These are phyloP conservation scores for Abrus pulchellus DNA, from an alignment of 306 rosid genomes.

Conservation along the genomic window DNA sequence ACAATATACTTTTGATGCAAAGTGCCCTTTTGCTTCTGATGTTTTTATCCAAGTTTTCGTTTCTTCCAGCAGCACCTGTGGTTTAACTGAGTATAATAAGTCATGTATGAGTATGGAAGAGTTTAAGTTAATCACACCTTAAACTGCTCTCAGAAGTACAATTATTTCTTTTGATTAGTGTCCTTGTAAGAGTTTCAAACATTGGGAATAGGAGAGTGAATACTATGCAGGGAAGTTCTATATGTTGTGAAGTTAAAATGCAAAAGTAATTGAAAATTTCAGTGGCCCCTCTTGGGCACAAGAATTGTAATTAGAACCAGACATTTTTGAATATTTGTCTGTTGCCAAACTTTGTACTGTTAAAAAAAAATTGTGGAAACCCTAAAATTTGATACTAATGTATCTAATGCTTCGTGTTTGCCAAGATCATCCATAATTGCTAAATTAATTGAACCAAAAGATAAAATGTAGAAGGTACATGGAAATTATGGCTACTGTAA, in stretches of 20 bases:
- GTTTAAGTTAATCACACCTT: slow-evolving; percentile 6
- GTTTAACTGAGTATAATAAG: not conserved
- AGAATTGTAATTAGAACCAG: not conserved
- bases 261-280: not conserved
- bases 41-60: not conserved
- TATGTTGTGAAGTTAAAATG: not conserved
- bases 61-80: not conserved
- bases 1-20: not conserved
- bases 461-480: not conserved
- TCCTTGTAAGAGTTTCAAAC: not conserved
- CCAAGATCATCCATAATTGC: not conserved
- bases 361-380: not conserved
- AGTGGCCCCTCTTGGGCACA: not conserved
- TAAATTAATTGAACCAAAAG: not conserved
- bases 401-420: not conserved
- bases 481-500: not conserved
- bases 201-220: slow-evolving; percentile 1
- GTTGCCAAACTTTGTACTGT: not conserved
- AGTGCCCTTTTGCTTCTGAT: not conserved
- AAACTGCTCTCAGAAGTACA: not conserved
- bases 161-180: not conserved
- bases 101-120: not conserved
- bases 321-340: not conserved
- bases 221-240: not conserved
- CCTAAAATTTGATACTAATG: not conserved